Evolutionary conservation across 805 yeast species (phyloP), one percentile per base, ranked within the genome.

Genomic region (Saitoella complicata): DNA sequence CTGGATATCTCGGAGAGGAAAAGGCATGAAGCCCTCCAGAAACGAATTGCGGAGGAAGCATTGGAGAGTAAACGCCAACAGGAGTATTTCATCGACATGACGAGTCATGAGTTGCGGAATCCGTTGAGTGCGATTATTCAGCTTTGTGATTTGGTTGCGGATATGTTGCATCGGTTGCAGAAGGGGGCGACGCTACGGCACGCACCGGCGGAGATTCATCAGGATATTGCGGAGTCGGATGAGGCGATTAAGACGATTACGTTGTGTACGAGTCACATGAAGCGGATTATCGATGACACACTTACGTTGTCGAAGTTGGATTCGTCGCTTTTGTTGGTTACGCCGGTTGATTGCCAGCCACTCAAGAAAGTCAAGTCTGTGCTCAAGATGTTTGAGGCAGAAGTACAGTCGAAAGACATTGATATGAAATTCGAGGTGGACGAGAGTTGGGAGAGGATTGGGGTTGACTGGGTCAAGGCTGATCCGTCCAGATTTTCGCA

Each of bases 41-140:
- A 49, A 8, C 49, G 49, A 42, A 45, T 52, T 5, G 53, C 53
- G 2, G 53, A 50, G 13, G 53, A 50, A 4, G 53, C 53, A 1
- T 46, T 50, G 5, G 53, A 50, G 44, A 42, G 49, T 7, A 41
- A 45, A n/a, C 42, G 53, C 35, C 53, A 50, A 38, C 53, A 49
- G 12, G 53, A 50, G 32, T 50, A 50, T 33, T 85, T 85, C 58
- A 78, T 85, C 53, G 95, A 95, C 2, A 83, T 87, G 52, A 85
- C 86, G 9, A 83, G 95, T 0, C 95, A 85, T 59, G 98, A 91
- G 64, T 68, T 91, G 58, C 73, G 97, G 52, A 91, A 97, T 0
- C 98, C 98, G 2, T 67, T 91, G 49, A 88, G 91, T 59, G 98
- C 97, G 57, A 91, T 91, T 36, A 65, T 91, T 45, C 97, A 96